A percentile compares a stretch with the other conserved stretches of the same genome.
These are phyloP conservation scores for Alternaria sp. DNA, from an alignment of 2,329 filamentous ascomycete species.

Conservation along the genomic window DNA sequence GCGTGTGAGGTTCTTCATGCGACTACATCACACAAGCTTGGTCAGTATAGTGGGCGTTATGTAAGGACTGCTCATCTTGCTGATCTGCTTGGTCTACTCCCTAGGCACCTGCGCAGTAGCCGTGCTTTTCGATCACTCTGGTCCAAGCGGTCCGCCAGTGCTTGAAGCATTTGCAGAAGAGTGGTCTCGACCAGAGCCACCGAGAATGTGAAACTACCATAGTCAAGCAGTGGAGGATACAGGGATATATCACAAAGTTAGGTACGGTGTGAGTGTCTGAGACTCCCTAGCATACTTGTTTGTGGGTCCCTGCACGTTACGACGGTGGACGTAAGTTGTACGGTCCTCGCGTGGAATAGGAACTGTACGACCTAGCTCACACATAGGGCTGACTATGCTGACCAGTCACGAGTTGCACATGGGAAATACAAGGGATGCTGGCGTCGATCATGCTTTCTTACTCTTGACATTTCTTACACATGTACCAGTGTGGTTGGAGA, in stretches of 20 bases:
- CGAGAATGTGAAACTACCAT: slow-evolving; percentile 4
- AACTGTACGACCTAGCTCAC: slow-evolving; percentile 1
- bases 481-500: neutral
- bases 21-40: neutral
- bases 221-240: slow-evolving; percentile 1
- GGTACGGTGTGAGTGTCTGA: slow-evolving; percentile 8
- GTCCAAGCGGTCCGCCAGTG: neutral
- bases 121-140: neutral
- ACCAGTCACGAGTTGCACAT: slow-evolving; percentile 5
- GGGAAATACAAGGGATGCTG: neutral
- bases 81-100: neutral
- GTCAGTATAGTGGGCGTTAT: neutral
- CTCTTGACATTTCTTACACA: neutral
- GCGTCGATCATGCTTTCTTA: slow-evolving; percentile 13
- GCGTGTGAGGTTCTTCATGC: neutral
- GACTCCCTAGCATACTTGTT: slow-evolving; percentile 1
- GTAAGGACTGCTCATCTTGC: neutral
- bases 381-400: slow-evolving; percentile 11
- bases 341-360: neutral
- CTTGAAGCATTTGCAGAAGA: slow-evolving; percentile 4
- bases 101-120: neutral
- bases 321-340: neutral
- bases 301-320: neutral
- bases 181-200: slow-evolving; percentile 3
- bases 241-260: slow-evolving; percentile 5